Evolutionary conservation across 495 filamentous ascomycete genomes (phyloP).

Genomic region (Aspergillus hancockii): DNA sequence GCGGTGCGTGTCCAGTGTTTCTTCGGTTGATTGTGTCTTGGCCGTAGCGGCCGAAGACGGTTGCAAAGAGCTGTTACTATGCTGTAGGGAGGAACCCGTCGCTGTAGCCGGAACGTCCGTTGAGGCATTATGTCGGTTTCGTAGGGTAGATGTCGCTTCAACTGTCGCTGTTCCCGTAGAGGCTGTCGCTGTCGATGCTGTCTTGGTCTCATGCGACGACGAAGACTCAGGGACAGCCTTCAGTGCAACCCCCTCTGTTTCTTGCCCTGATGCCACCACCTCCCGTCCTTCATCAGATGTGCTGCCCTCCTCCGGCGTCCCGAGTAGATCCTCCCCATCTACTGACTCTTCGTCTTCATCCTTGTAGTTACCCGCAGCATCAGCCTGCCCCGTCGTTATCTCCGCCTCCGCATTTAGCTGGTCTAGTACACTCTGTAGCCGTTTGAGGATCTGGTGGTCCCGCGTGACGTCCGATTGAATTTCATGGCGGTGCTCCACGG

Average conservation of each 20-base stretch:
- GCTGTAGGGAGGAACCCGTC: slow-evolving; percentile 23
- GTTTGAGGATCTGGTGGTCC: slow-evolving; percentile 65
- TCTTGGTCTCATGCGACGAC: neutral
- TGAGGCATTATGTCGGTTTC: slow-evolving; percentile 31
- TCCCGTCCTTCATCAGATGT: slow-evolving; percentile 11
- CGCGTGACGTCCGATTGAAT: slow-evolving; percentile 65
- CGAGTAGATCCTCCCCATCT: slow-evolving; percentile 39
- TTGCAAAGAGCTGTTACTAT: slow-evolving; percentile 15
- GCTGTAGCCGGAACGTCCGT: slow-evolving; percentile 23
- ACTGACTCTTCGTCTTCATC: slow-evolving; percentile 37
- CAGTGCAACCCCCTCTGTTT: neutral
- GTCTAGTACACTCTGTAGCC: slow-evolving; percentile 62
- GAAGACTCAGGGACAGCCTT: neutral
- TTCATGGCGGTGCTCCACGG: slow-evolving; percentile 63
- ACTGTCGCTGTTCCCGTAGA: slow-evolving; percentile 20
- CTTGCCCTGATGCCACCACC: slow-evolving; percentile 1
- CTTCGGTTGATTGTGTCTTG: slow-evolving; percentile 55
- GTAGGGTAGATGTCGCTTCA: slow-evolving; percentile 27
- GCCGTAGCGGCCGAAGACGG: slow-evolving; percentile 21
- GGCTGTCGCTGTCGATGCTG: slow-evolving; percentile 19
- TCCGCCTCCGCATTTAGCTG: slow-evolving; percentile 33
- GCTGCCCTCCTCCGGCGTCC: slow-evolving; percentile 30
- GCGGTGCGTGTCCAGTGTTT: slow-evolving; percentile 70
- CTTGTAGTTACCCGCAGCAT: slow-evolving; percentile 22
- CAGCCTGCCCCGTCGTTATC: slow-evolving; percentile 3